These are phyloP conservation scores for Plasmodium blacklocki DNA, from an alignment of 169 alveolate genomes.

Conservation along the genomic window DNA sequence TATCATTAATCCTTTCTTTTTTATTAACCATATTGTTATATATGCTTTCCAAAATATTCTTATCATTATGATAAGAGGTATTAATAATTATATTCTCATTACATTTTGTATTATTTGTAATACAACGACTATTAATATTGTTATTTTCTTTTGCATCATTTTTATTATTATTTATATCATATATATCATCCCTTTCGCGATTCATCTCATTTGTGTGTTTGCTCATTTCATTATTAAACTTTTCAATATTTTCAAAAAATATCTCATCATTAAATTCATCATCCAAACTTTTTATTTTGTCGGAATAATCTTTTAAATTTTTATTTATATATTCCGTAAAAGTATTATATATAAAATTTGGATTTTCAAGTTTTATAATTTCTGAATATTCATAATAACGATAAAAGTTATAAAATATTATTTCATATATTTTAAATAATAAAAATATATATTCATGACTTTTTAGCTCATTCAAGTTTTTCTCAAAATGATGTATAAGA, in stretches of 20 bases:
- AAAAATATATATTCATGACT: constrained; percentile 51
- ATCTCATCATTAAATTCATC: constrained; percentile 11
- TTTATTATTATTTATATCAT: background rate
- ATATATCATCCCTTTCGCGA: background rate
- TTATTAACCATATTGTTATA: background rate
- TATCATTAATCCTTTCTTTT: background rate
- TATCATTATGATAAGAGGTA: background rate
- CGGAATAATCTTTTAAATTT: constrained; percentile 1
- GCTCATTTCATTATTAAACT: background rate
- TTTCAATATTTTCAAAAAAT: background rate
- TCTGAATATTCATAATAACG: constrained; percentile 26
- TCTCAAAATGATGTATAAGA: constrained; percentile 24
- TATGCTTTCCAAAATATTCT: background rate
- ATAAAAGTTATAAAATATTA: constrained; percentile 42
- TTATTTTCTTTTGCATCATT: background rate
- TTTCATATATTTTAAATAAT: constrained; percentile 70
- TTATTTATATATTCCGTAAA: constrained; percentile 30
- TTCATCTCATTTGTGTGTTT: background rate
- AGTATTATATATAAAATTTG: constrained; percentile 35
- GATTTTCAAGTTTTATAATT: constrained; percentile 35
- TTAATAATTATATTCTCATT: background rate
- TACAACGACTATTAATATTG: background rate
- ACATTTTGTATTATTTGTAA: background rate
- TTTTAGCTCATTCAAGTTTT: constrained; percentile 46
- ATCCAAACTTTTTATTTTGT: background rate